These are phyloP conservation scores for Yamadazyma philogaea DNA, from an alignment of 805 yeast genomes.

Conservation along the genomic window DNA sequence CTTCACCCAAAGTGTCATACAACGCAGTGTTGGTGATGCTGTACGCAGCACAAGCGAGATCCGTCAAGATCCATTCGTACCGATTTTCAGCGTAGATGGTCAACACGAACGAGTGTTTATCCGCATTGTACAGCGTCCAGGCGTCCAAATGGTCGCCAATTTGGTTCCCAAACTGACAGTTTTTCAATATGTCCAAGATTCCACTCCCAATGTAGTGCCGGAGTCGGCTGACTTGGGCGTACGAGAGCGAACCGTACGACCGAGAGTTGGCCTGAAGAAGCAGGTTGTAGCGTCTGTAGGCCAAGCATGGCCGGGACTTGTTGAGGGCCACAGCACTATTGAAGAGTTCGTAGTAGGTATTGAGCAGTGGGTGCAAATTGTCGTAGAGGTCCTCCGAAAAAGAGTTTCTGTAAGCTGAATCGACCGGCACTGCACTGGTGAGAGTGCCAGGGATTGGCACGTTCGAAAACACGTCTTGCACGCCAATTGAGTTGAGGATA, in stretches of 20 bases:
- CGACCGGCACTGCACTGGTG: slow-evolving; percentile 12
- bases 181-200: slow-evolving; percentile 27
- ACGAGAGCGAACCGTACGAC: slow-evolving; percentile 28
- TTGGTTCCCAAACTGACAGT: slow-evolving; percentile 21
- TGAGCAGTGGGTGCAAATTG: slow-evolving; percentile 28
- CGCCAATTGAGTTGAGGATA: background rate
- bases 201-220: slow-evolving; percentile 57
- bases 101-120: slow-evolving; percentile 23
- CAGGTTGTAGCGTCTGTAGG: slow-evolving; percentile 14
- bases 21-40: slow-evolving; percentile 36
- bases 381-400: slow-evolving; percentile 11
- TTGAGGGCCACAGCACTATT: slow-evolving; percentile 20
- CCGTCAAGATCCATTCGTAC: slow-evolving; percentile 35
- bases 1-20: slow-evolving; percentile 37
- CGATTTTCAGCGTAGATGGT: slow-evolving; percentile 31
- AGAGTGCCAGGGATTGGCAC: slow-evolving; percentile 1
- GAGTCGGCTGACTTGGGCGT: slow-evolving; percentile 37
- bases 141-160: slow-evolving; percentile 23
- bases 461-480: slow-evolving; percentile 3
- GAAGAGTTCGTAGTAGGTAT: slow-evolving; percentile 38
- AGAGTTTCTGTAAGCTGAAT: slow-evolving; percentile 21
- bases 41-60: slow-evolving; percentile 28
- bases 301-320: slow-evolving; percentile 33
- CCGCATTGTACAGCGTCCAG: slow-evolving; percentile 24
- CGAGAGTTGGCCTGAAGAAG: background rate